These are phyloP conservation scores for Physcia stellaris DNA, from an alignment of 495 filamentous ascomycete species.

Conservation along the genomic window DNA sequence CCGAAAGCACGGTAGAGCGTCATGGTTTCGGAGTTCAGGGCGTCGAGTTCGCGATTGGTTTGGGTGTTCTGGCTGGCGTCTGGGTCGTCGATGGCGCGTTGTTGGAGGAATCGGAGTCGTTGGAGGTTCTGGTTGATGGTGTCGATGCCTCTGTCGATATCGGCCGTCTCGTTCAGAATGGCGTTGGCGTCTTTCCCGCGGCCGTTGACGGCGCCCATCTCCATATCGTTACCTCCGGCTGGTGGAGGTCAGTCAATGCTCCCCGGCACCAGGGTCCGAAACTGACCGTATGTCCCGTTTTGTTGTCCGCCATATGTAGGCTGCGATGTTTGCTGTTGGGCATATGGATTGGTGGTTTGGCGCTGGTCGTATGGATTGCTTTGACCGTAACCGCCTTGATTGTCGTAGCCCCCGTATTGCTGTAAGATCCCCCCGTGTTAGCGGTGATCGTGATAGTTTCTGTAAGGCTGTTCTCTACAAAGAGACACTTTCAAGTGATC, in stretches of 20 bases:
- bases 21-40: conserved; percentile 58
- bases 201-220: conserved; percentile 50
- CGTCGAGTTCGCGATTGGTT: conserved; percentile 44
- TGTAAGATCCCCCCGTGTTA: too few species aligned
- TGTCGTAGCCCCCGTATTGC: too few species aligned
- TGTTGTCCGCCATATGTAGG: conserved; percentile 20
- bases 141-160: conserved; percentile 65
- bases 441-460: too few species aligned
- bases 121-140: conserved; percentile 52
- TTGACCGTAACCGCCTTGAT: conserved; percentile 40
- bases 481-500: too few species aligned
- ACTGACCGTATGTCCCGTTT: conserved; percentile 26
- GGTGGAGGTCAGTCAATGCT: conserved; percentile 10
- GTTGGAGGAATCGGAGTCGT: conserved; percentile 43
- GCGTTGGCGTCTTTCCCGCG: conserved; percentile 46
- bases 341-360: conserved; percentile 34
- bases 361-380: conserved; percentile 48
- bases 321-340: conserved; percentile 19
- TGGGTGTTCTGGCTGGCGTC: conserved; percentile 35
- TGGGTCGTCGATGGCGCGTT: conserved; percentile 43
- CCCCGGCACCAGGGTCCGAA: conserved; percentile 4
- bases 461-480: too few species aligned
- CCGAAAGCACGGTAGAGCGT: conserved; percentile 61
- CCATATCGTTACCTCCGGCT: conserved; percentile 35
- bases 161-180: conserved; percentile 69